A percentile compares a stretch with the other conserved stretches of the same genome.
Evolutionary conservation across 768 basidiomycete genomes (phyloP).

Genomic region (Podaxis sp.): DNA sequence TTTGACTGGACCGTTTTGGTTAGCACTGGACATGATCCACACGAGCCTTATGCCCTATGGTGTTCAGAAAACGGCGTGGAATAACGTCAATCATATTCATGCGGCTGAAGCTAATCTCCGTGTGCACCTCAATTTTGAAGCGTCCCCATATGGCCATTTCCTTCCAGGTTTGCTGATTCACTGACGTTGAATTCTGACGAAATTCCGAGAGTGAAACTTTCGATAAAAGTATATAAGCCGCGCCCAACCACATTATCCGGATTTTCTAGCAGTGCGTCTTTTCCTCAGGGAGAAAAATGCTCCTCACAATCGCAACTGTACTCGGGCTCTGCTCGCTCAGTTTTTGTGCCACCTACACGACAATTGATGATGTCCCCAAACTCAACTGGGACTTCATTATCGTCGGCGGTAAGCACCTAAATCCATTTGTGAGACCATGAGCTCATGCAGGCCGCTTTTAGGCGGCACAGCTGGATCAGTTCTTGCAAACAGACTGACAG

Average conservation of each 20-base stretch:
- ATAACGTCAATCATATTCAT: no score
- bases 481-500: constrained; percentile 27
- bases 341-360: constrained; percentile 1
- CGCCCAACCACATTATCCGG: not conserved
- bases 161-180: no score
- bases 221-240: not conserved
- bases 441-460: constrained; percentile 5
- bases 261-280: not conserved
- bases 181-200: no score
- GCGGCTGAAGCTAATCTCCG: no score
- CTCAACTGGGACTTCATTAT: constrained; percentile 17
- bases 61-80: no score
- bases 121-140: no score
- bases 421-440: no score
- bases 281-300: not conserved
- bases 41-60: no score
- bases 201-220: not conserved
- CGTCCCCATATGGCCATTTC: no score
- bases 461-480: constrained; percentile 30
- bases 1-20: no score
- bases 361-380: constrained; percentile 5
- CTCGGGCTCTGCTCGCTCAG: not conserved
- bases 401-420: constrained; percentile 21
- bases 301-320: not conserved
- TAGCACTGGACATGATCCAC: no score